Conservation (phyloP, 345 rosid species). For the Alliaria petiolata region DNA sequence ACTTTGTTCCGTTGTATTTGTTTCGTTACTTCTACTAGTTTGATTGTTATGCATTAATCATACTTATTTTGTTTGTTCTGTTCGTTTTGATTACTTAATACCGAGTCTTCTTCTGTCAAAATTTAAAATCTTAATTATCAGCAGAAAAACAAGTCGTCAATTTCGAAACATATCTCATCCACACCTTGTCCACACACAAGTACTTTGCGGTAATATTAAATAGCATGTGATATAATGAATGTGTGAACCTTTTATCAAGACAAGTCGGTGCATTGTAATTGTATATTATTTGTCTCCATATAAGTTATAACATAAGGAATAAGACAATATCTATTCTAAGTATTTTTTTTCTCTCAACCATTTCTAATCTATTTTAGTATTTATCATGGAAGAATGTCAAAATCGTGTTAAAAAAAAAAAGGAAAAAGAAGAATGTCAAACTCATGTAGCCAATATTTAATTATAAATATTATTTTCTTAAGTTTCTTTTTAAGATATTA, state of each 20-base stretch:
- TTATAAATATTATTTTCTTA: background rate
- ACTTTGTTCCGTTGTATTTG: too few species aligned
- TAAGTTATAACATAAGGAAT: slow-evolving; percentile 8
- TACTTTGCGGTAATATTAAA: slow-evolving; percentile 14
- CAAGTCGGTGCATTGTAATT: slow-evolving; percentile 1
- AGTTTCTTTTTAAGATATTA: slow-evolving; percentile 17
- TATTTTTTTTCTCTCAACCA: background rate
- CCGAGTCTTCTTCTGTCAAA: background rate
- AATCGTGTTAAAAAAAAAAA: slow-evolving; percentile 17
- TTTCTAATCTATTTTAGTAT: slow-evolving; percentile 9
- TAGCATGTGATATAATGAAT: slow-evolving; percentile 16
- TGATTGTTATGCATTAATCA: background rate
- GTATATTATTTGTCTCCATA: background rate
- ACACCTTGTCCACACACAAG: slow-evolving; percentile 25
- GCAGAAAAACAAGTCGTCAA: slow-evolving; percentile 16
- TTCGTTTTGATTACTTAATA: background rate
- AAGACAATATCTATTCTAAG: slow-evolving; percentile 6
- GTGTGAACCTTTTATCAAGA: slow-evolving; percentile 13
- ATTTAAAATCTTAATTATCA: background rate
- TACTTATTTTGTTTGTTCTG: background rate
- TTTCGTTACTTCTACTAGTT: background rate
- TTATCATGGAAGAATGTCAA: slow-evolving; percentile 25
- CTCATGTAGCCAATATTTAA: slow-evolving; percentile 1
- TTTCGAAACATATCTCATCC: slow-evolving; percentile 9
- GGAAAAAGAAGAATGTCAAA: slow-evolving; percentile 33